Base-by-base conservation (phyloP, 2,329 filamentous ascomycete genomes). In the Cladophialophora carrionii region DNA sequence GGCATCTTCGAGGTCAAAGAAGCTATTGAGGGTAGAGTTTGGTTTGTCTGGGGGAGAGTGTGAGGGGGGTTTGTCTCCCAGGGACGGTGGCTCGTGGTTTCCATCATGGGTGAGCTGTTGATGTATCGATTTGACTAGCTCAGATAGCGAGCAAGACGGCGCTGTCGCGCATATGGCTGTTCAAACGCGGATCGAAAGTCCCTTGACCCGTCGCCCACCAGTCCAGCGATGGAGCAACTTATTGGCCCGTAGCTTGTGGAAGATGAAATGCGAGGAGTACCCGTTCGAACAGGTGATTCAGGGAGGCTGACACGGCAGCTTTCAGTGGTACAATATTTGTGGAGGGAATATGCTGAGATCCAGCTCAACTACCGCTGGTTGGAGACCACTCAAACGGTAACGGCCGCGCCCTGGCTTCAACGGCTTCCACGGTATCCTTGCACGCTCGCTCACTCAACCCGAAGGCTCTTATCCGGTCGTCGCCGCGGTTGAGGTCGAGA, bases 21-120 rank as follows among this genome's bases (percentile, higher is more conserved):
- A 41, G 79, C 79, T 64, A 82, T 82, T 4, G 80, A 81, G 8
- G 80, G 80, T 1, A 82, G 74, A 7, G 78, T 80, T 66, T 80
- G 78, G 8, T 75, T 72, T 29, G 75, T 74, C 17, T 77, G 74
- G 20, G 73, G 70, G 34, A 75, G 71, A 32, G 72, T 71, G 5
- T 73, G 75, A 37, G 78, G 77, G 43, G 77, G 75, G 57, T 73
- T 75, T 26, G 77, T 71, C 73, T 80, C 79, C 79, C 79, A 81
- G 29, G 78, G 79, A 52, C 79, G 77, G 71, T 78, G 79, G 61
- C 76, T 71, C 32, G 66, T 69, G 26, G 78, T 69, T 62, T 80
- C 78, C 79, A 81, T 81, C 17, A 29, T 71, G 65, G 26, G 24
- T 43, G 48, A 22, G 41, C 10, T 29, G 48, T 57, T 37, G 61